Evolutionary conservation across 2,329 filamentous ascomycete genomes (phyloP), one percentile per base, ranked within the genome.

Genomic region (Arthroderma sp.): DNA sequence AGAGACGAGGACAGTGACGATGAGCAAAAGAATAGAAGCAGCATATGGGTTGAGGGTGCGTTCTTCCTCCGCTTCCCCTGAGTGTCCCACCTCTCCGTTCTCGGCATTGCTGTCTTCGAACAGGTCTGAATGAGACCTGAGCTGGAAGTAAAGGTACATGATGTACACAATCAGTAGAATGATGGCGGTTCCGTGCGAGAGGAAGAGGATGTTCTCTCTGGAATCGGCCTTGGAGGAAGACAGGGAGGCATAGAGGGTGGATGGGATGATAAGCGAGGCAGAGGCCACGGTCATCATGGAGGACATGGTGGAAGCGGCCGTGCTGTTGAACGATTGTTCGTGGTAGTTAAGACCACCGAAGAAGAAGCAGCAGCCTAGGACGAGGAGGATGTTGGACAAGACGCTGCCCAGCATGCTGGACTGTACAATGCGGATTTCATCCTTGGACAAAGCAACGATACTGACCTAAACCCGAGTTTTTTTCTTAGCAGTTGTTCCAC

Each of bases 381-480:
- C 91, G 21, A 97, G 82, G 6, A 97, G 80, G 62, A 96, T 85
- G 72, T 97, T 97, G 63, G 91, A 96, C 39, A 97, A 78, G 65
- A 97, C 95, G 67, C 88, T 94, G 52, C 93, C 91, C 35, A 97
- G 83, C 91, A 97, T 97, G 62, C 89, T 95, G 19, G 91, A 87
- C 74, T 97, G 93, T n/a, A 97, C 91, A 63, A 97, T 91, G 66
- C 55, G 85, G 68, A 96, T 94, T 74, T 97, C 87, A 61, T 84
- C 83, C 65, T 93, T 83, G 63, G 78, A 82, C 49, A 98, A 80
- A 17, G 93, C 93, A 62, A 97, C 86, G 64, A 97, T 91, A 70
- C 88, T 95, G 68, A 95, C 88, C 87, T 91, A 67, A 55, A 54
- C 51, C 35, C 21, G 51, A n/a, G n/a, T n/a, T n/a, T n/a, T 60